Evolutionary conservation across 768 basidiomycete species (phyloP).

Genomic region (Clitopilus passeckerianus): DNA sequence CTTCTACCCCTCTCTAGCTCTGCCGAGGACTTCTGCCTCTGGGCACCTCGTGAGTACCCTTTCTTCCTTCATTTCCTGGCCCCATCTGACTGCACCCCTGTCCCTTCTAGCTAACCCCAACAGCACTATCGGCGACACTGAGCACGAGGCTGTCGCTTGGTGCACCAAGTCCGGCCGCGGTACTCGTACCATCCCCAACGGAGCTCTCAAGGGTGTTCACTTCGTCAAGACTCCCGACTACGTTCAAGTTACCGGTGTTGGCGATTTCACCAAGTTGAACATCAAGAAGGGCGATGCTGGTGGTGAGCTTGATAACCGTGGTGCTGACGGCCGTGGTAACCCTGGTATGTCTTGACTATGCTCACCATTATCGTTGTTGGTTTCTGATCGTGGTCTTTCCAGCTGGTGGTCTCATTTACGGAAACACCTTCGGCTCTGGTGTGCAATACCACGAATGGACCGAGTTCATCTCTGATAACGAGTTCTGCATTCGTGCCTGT

Average conservation of each 20-base stretch:
- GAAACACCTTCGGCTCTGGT: conserved; percentile 30
- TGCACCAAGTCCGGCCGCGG: conserved; percentile 34
- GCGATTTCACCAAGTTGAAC: conserved; percentile 56
- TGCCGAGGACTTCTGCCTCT: conserved; percentile 65
- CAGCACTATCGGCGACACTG: conserved; percentile 61
- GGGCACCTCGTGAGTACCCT: conserved; percentile 43
- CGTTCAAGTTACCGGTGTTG: conserved; percentile 54
- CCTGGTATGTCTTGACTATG: conserved; percentile 9
- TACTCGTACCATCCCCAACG: conserved; percentile 40
- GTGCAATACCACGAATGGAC: conserved; percentile 54
- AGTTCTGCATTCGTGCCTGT: conserved; percentile 56
- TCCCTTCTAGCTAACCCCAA: conserved; percentile 14
- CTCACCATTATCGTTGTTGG: neutral
- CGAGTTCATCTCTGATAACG: conserved; percentile 21
- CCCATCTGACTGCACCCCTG: neutral
- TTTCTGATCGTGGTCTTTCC: too few species aligned
- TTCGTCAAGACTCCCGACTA: conserved; percentile 56
- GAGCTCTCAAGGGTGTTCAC: conserved; percentile 22
- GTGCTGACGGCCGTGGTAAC: conserved; percentile 33
- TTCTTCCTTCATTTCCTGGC: neutral
- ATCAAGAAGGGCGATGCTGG: conserved; percentile 46
- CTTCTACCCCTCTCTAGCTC: conserved; percentile 31
- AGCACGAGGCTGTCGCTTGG: conserved; percentile 38
- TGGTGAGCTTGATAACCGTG: conserved; percentile 51
- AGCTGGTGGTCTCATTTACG: conserved; percentile 13